Percentiles rank a stretch among this genome's conserved stretches.
Evolutionary conservation across 2,329 filamentous ascomycete species (phyloP).

Genomic region (Scedosporium minutisporum): DNA sequence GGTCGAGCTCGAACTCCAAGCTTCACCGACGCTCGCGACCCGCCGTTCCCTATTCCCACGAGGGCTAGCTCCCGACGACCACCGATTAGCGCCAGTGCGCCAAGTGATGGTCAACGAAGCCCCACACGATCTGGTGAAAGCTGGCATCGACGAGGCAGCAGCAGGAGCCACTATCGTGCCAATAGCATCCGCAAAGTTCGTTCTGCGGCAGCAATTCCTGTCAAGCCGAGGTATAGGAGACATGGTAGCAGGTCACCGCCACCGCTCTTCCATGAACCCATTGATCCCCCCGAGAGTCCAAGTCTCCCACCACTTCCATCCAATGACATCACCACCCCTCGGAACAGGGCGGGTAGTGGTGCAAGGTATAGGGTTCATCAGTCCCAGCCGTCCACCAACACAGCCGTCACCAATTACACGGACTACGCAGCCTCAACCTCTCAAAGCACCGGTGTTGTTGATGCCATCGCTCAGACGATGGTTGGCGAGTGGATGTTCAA

Average conservation of each 20-base stretch:
- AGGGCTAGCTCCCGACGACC: constrained; percentile 77
- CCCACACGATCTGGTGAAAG: constrained; percentile 53
- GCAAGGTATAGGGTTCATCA: constrained; percentile 37
- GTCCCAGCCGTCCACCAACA: constrained; percentile 52
- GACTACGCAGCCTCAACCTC: constrained; percentile 35
- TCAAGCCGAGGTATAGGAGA: constrained; percentile 26
- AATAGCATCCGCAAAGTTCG: constrained; percentile 72
- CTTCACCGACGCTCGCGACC: constrained; percentile 48
- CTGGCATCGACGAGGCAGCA: constrained; percentile 44
- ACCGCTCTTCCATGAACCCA: constrained; percentile 55
- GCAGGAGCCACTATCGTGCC: constrained; percentile 39
- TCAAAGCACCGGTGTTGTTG: constrained; percentile 73
- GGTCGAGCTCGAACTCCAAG: constrained; percentile 56
- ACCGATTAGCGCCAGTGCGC: constrained; percentile 52
- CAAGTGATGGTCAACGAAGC: constrained; percentile 66
- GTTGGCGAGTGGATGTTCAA: constrained; percentile 97
- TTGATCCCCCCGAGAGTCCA: constrained; percentile 57
- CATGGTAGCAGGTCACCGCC: constrained; percentile 52
- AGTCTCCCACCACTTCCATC: constrained; percentile 61
- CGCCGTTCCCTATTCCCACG: constrained; percentile 87
- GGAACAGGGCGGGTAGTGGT: constrained; percentile 27
- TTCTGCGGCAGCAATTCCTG: constrained; percentile 66
- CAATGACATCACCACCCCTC: constrained; percentile 60
- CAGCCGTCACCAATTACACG: constrained; percentile 25
- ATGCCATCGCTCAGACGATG: constrained; percentile 96